phyloP scores from a whole-genome alignment of 1,284 basidiomycete genomes.

The Microbotryum scabiosae region DNA sequence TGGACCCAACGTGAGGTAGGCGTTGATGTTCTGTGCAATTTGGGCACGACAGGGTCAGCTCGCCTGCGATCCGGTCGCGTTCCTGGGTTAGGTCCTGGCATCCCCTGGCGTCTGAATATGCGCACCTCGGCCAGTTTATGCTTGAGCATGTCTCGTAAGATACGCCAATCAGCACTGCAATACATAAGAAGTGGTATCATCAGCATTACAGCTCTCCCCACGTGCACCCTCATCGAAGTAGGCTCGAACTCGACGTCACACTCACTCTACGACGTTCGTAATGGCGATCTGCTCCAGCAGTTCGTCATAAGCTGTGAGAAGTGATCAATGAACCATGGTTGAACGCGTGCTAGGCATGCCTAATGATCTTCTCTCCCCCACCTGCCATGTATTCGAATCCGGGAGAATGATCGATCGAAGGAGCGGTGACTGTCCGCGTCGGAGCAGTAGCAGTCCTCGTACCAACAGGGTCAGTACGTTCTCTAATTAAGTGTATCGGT shows the following conservation, averaged over 20 bases:
- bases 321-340: no score
- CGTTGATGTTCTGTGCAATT: slow-evolving; percentile 49
- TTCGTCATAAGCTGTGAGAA: slow-evolving; percentile 52
- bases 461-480: background rate
- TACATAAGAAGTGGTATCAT: slow-evolving; percentile 9
- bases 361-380: background rate
- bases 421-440: slow-evolving; percentile 6
- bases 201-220: background rate
- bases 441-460: background rate
- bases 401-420: background rate
- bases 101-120: slow-evolving; percentile 27
- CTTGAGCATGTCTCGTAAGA: slow-evolving; percentile 62
- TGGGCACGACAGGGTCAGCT: slow-evolving; percentile 7
- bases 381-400: slow-evolving; percentile 17
- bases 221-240: background rate
- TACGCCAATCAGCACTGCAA: slow-evolving; percentile 63
- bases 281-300: slow-evolving; percentile 59
- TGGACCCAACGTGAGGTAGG: slow-evolving; percentile 38
- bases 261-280: slow-evolving; percentile 61
- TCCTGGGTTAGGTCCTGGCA: background rate
- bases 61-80: no score
- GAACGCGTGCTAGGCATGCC: background rate
- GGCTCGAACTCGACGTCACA: slow-evolving; percentile 31
- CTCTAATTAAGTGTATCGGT: no score
- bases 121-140: slow-evolving; percentile 56